phyloP scores from a whole-genome alignment of 345 rosid species.

The Eucalyptus albens region DNA sequence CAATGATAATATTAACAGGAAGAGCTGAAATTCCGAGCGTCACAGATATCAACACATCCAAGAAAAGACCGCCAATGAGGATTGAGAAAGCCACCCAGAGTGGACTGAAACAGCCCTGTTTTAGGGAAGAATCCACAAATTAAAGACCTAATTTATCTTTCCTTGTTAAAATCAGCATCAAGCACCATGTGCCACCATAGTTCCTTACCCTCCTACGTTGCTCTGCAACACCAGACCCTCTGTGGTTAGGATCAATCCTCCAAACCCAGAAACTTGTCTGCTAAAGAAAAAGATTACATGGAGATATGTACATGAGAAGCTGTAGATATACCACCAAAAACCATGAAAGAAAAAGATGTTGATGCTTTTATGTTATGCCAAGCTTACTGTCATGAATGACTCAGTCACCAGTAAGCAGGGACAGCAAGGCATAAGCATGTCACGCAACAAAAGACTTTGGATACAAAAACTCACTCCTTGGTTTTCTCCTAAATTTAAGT shows the following conservation, averaged over 20 bases:
- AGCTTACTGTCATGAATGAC: not conserved
- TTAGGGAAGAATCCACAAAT: not conserved
- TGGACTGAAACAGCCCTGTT: conserved; percentile 72
- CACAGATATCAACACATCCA: conserved; percentile 81
- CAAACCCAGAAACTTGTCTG: conserved; percentile 79
- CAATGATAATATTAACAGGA: conserved; percentile 88
- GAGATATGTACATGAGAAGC: not conserved
- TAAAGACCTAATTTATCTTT: not conserved
- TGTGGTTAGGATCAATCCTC: conserved; percentile 59
- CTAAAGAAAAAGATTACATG: not conserved
- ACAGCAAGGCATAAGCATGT: not conserved
- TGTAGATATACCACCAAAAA: not conserved
- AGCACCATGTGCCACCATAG: not conserved
- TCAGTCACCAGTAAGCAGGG: not conserved
- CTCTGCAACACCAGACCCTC: conserved; percentile 17
- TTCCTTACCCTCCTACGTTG: conserved; percentile 49
- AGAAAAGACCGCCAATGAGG: conserved; percentile 65
- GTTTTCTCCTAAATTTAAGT: not conserved
- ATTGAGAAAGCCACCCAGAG: conserved; percentile 94
- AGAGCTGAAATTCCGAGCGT: conserved; percentile 82
- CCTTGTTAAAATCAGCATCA: not conserved
- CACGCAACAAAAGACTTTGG: not conserved
- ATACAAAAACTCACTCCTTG: not conserved
- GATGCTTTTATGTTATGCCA: not conserved
- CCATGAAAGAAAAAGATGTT: not conserved